Percentiles rank a stretch among this genome's conserved stretches.
These are phyloP conservation scores for Clathrus columnatus DNA, from an alignment of 768 basidiomycete genomes.

Conservation along the genomic window DNA sequence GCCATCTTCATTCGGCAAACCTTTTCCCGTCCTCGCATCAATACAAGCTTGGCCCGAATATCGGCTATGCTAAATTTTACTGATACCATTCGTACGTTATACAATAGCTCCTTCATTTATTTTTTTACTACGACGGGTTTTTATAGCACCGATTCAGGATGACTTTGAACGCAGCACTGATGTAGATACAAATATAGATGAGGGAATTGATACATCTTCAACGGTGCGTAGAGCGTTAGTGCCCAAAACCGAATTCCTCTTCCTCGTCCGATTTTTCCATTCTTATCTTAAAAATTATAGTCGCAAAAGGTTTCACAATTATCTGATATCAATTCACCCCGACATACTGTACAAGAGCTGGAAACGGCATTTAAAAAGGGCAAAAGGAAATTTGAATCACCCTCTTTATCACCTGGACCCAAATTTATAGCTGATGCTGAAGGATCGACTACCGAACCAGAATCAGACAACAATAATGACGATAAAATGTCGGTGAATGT, in stretches of 20 bases:
- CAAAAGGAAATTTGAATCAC: neutral
- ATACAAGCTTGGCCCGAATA: conserved; percentile 60
- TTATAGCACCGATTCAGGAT: neutral
- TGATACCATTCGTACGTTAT: conserved; percentile 52
- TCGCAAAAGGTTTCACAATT: no score
- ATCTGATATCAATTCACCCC: no score
- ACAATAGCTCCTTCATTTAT: neutral
- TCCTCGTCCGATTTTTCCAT: no score
- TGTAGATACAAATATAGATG: neutral
- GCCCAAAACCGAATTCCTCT: no score
- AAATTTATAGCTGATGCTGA: neutral
- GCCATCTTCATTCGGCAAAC: conserved; percentile 69
- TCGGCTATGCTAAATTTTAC: conserved; percentile 64
- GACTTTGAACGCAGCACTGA: neutral
- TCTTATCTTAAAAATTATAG: no score
- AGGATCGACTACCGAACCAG: neutral
- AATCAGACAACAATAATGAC: neutral
- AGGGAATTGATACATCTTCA: neutral
- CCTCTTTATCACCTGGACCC: neutral
- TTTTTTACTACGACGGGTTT: neutral
- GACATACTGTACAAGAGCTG: no score
- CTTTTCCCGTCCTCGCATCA: conserved; percentile 56
- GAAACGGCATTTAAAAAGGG: no score
- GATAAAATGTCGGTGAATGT: no score
- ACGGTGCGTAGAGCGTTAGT: no score